A percentile compares a stretch with the other conserved stretches of the same genome.
phyloP scores from a whole-genome alignment of 306 rosid genomes.

The Phaseolus lunatus region DNA sequence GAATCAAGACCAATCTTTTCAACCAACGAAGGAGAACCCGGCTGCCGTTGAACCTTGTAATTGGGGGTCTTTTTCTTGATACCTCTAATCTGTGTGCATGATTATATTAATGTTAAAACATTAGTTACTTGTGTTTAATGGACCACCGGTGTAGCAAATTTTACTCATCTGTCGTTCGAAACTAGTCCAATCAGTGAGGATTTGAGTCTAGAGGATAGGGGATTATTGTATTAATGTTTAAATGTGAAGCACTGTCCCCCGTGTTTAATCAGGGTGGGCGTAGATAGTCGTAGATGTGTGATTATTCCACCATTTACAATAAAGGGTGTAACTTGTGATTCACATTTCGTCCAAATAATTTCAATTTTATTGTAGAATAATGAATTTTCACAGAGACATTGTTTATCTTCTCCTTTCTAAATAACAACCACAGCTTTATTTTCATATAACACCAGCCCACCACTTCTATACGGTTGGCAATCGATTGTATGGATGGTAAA shows the following conservation, averaged over 20 bases:
- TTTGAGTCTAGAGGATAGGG: constrained; percentile 38
- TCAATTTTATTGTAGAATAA: constrained; percentile 39
- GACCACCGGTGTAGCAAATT: constrained; percentile 57
- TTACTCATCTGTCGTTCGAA: constrained; percentile 40
- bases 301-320: constrained; percentile 46
- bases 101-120: constrained; percentile 39
- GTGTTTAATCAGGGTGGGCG: constrained; percentile 31
- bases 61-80: constrained; percentile 47
- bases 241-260: constrained; percentile 45
- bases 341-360: constrained; percentile 38
- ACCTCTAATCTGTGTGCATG: constrained; percentile 49
- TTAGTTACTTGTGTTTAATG: constrained; percentile 45
- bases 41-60: constrained; percentile 47
- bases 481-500: background rate
- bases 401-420: constrained; percentile 3
- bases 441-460: background rate
- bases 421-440: background rate
- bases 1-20: constrained; percentile 33
- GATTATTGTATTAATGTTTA: constrained; percentile 12
- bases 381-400: constrained; percentile 32
- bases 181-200: constrained; percentile 43
- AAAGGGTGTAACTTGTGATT: constrained; percentile 35
- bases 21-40: constrained; percentile 44
- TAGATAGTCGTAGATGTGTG: constrained; percentile 41
- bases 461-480: background rate